phyloP scores from a whole-genome alignment of 208 protist genomes.

The Acanthamoeba polyphaga region DNA sequence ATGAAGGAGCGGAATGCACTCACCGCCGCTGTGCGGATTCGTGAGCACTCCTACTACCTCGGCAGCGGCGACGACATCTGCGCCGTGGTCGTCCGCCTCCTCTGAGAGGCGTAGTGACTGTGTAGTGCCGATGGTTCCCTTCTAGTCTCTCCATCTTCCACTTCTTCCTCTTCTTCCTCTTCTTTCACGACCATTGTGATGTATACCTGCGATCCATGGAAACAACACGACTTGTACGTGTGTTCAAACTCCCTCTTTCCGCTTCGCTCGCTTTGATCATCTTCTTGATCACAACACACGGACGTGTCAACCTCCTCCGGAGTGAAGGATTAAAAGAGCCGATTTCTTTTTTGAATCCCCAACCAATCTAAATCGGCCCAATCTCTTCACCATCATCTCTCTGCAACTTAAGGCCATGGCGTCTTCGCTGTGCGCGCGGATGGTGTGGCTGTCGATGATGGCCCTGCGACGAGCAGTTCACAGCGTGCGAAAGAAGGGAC shows the following conservation, averaged over 20 bases:
- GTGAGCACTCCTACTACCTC: conserved; percentile 51
- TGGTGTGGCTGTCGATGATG: background rate
- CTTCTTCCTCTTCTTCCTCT: background rate
- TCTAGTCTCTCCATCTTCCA: background rate
- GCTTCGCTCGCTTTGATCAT: too few relatives aligned
- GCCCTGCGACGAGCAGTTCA: background rate
- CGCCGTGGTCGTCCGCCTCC: conserved; percentile 33
- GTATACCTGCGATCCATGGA: too few relatives aligned
- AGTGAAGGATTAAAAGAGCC: too few relatives aligned
- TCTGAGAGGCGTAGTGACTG: background rate
- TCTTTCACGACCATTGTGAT: too few relatives aligned
- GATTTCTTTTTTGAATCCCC: too few relatives aligned
- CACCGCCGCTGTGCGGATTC: conserved; percentile 46
- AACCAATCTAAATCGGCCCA: too few relatives aligned
- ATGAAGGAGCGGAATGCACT: conserved; percentile 59
- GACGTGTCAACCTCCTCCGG: too few relatives aligned
- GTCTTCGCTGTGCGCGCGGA: background rate
- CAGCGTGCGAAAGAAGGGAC: conserved; percentile 19
- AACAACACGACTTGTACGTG: too few relatives aligned
- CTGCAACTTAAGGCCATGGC: background rate
- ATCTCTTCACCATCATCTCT: too few relatives aligned
- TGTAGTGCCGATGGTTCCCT: too few relatives aligned
- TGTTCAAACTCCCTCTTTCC: too few relatives aligned
- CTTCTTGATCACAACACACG: too few relatives aligned
- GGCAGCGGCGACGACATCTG: conserved; percentile 71